Conservation (phyloP, 176 grass and related monocot species). For the Carex scoparia region DNA sequence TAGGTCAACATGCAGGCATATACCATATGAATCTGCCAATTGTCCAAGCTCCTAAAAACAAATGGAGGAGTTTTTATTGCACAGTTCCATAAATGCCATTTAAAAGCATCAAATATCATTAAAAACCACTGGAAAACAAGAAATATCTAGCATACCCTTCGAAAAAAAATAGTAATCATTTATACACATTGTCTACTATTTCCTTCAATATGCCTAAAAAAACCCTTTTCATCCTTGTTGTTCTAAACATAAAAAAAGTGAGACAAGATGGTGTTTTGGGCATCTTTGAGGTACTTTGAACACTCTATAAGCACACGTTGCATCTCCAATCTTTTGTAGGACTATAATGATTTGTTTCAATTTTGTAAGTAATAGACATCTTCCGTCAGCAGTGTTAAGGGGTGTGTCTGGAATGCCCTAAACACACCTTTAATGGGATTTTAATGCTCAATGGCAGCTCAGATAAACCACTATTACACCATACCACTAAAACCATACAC, state of each 20-base stretch:
- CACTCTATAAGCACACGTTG: not conserved
- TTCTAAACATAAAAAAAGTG: not conserved
- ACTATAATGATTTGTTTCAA: not conserved
- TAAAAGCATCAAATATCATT: constrained; percentile 3
- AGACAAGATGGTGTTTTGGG: not conserved
- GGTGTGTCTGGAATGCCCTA: not conserved
- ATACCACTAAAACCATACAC: not conserved
- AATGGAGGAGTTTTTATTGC: not conserved
- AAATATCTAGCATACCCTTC: not conserved
- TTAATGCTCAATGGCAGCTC: not conserved
- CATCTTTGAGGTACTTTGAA: not conserved
- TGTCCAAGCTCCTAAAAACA: constrained; percentile 76
- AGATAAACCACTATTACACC: not conserved
- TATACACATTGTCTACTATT: not conserved
- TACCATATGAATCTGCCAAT: constrained; percentile 73
- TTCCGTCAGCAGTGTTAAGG: not conserved
- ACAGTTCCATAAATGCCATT: not conserved
- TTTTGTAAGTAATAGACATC: not conserved
- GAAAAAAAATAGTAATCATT: not conserved
- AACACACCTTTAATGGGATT: not conserved
- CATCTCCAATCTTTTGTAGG: constrained; percentile 3
- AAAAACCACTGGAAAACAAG: not conserved
- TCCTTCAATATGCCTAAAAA: not conserved
- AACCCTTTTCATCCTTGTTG: not conserved
- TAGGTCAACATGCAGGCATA: constrained; percentile 97